These are phyloP conservation scores for Daldinia vernicosa DNA, from an alignment of 495 filamentous ascomycete genomes.

Conservation along the genomic window DNA sequence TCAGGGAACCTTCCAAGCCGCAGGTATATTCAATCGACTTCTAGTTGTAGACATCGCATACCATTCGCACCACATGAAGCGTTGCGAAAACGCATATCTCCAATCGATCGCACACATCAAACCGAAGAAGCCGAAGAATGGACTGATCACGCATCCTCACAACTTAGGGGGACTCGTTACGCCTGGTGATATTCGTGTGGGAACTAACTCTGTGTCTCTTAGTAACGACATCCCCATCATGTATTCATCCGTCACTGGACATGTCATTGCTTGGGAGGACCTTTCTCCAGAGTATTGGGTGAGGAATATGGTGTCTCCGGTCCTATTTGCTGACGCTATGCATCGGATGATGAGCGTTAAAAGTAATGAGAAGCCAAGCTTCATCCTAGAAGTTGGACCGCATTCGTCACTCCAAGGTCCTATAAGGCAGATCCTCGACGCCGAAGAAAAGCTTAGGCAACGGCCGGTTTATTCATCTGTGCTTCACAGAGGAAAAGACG, in stretches of 20 bases:
- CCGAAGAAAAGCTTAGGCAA: conserved; percentile 29
- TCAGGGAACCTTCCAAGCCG: conserved; percentile 29
- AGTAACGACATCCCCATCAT: conserved; percentile 36
- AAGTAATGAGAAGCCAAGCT: conserved; percentile 10
- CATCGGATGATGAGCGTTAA: conserved; percentile 26
- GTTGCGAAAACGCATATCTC: conserved; percentile 20
- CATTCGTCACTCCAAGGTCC: conserved; percentile 59
- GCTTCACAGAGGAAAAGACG: conserved; percentile 48
- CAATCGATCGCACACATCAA: conserved; percentile 30
- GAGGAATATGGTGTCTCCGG: conserved; percentile 52
- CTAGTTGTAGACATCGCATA: conserved; percentile 49
- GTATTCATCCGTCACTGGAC: conserved; percentile 53
- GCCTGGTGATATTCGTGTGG: neutral
- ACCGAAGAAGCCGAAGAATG: conserved; percentile 10
- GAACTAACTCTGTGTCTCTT: conserved; percentile 3
- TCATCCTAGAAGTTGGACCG: conserved; percentile 44
- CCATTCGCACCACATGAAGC: conserved; percentile 51
- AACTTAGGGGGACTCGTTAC: conserved; percentile 7
- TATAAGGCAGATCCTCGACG: conserved; percentile 57
- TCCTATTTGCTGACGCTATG: conserved; percentile 52
- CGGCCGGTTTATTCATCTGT: conserved; percentile 32
- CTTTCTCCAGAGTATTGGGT: conserved; percentile 52
- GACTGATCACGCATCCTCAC: conserved; percentile 16
- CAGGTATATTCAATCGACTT: conserved; percentile 44
- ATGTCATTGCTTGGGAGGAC: conserved; percentile 31